Conservation (phyloP, 371 early-diverging fungal species). For the Choanephora cucurbitarum region DNA sequence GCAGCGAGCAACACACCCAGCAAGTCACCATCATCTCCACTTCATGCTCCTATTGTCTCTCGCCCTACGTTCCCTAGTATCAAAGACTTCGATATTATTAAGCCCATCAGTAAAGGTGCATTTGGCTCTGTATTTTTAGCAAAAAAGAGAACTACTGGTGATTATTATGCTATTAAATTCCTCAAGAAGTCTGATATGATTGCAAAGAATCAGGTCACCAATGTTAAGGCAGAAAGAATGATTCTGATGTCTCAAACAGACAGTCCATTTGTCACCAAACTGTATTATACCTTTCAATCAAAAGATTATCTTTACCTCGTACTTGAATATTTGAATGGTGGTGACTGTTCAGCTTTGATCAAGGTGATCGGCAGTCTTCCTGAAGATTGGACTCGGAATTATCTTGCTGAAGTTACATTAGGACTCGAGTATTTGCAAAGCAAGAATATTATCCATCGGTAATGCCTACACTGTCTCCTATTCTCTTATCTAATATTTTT, state of each 20-base stretch:
- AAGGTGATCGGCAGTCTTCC: conserved; percentile 83
- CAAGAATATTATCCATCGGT: conserved; percentile 85
- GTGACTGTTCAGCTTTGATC: conserved; percentile 92
- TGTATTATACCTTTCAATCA: conserved; percentile 93
- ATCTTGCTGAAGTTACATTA: conserved; percentile 92
- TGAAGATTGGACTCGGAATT: conserved; percentile 90
- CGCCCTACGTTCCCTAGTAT: conserved; percentile 61
- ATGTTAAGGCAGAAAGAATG: conserved; percentile 88
- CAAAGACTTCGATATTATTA: conserved; percentile 91
- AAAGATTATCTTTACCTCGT: conserved; percentile 91
- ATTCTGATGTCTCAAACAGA: conserved; percentile 85
- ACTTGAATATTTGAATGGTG: conserved; percentile 97
- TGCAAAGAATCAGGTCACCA: conserved; percentile 89
- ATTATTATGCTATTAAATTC: conserved; percentile 90
- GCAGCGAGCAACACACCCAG: conserved; percentile 25
- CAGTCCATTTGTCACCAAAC: conserved; percentile 92
- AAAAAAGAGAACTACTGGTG: conserved; percentile 83
- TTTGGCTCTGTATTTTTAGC: conserved; percentile 91
- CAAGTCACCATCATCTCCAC: conserved; percentile 50
- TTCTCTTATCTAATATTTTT: neutral
- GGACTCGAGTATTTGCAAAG: conserved; percentile 94
- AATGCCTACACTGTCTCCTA: conserved; percentile 30
- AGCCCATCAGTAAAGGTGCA: conserved; percentile 91
- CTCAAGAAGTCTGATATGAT: conserved; percentile 90
- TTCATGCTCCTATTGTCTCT: conserved; percentile 44